Evolutionary conservation across 805 yeast genomes (phyloP).

Genomic region (Pichia membranifaciens): DNA sequence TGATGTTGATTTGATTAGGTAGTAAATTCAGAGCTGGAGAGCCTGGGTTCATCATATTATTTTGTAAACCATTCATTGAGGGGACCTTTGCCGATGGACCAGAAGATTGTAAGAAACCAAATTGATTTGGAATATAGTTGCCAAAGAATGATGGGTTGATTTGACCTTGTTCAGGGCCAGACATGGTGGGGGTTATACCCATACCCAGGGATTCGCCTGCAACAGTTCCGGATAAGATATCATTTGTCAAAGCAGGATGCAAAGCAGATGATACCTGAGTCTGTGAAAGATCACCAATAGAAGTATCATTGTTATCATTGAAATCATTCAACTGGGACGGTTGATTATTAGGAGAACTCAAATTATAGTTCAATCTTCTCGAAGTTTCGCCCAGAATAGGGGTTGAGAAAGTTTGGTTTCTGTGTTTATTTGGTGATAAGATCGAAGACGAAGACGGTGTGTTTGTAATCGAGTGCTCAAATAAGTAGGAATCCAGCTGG

Average conservation of each 20-base stretch:
- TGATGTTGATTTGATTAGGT: slow-evolving; percentile 5
- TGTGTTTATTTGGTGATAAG: slow-evolving; percentile 12
- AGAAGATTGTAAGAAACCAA: slow-evolving; percentile 4
- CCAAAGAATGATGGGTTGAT: slow-evolving; percentile 3
- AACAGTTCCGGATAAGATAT: slow-evolving; percentile 23
- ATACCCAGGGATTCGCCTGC: slow-evolving; percentile 28
- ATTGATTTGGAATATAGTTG: slow-evolving; percentile 10
- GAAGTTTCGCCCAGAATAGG: slow-evolving; percentile 34
- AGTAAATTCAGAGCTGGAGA: slow-evolving; percentile 3
- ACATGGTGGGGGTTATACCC: slow-evolving; percentile 17
- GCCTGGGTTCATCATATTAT: slow-evolving; percentile 2
- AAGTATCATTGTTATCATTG: not conserved
- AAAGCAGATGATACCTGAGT: slow-evolving; percentile 17
- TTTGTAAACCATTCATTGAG: slow-evolving; percentile 4
- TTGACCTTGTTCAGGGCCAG: not conserved
- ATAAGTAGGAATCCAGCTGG: slow-evolving; percentile 8
- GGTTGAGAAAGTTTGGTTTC: slow-evolving; percentile 18
- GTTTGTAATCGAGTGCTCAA: slow-evolving; percentile 10
- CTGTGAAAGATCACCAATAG: not conserved
- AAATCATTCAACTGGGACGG: slow-evolving; percentile 1
- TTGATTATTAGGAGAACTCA: slow-evolving; percentile 17
- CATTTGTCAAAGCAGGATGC: slow-evolving; percentile 25
- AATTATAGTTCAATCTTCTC: slow-evolving; percentile 34
- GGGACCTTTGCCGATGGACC: not conserved
- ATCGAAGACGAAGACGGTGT: slow-evolving; percentile 9